Conservation (phyloP, 441 rosid species). For the Bruguiera hainesii region DNA sequence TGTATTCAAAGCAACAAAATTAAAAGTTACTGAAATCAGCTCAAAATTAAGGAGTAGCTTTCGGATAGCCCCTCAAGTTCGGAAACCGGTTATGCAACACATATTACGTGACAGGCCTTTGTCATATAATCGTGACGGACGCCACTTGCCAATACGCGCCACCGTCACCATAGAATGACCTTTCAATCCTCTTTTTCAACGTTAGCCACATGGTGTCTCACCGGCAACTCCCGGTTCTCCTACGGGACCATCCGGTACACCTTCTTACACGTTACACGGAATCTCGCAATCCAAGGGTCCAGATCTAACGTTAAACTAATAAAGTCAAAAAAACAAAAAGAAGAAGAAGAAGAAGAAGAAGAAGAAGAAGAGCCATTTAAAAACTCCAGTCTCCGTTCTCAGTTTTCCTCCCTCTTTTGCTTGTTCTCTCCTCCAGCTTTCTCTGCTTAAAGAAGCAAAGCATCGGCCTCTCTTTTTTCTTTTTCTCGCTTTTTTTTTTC, state of each 20-base stretch:
- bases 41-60: too few species aligned
- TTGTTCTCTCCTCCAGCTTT: background rate
- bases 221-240: conserved; percentile 6
- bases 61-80: too few species aligned
- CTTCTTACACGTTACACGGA: background rate
- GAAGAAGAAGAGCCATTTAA: conserved; percentile 6
- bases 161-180: background rate
- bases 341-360: conserved; percentile 4
- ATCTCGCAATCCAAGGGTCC: conserved; percentile 23
- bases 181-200: background rate
- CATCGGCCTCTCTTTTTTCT: background rate
- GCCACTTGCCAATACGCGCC: conserved; percentile 5
- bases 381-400: conserved; percentile 9
- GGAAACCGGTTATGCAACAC: too few species aligned
- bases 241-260: conserved; percentile 10
- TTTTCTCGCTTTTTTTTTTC: background rate
- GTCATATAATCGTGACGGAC: too few species aligned
- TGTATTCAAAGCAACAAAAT: too few species aligned
- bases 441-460: conserved; percentile 15
- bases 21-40: too few species aligned
- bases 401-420: background rate
- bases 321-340: conserved; percentile 4
- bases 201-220: conserved; percentile 15
- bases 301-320: conserved; percentile 24
- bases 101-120: too few species aligned